phyloP scores from a whole-genome alignment of 176 grass and related monocot species.

The Aegilops umbellulata region DNA sequence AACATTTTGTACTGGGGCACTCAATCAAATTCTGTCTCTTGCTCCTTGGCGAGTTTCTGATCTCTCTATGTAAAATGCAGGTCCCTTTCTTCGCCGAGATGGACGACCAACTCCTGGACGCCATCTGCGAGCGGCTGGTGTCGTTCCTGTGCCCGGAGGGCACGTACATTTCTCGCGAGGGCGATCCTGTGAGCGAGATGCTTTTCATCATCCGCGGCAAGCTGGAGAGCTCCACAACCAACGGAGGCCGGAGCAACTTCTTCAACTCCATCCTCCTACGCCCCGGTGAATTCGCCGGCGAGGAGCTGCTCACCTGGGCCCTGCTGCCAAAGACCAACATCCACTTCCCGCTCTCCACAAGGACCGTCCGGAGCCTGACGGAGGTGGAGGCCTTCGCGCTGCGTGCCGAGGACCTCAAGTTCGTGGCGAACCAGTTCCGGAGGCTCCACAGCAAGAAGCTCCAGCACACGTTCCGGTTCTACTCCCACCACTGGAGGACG shows the following conservation, averaged over 20 bases:
- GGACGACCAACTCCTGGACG: constrained; percentile 83
- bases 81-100: constrained; percentile 94
- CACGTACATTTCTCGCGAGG: constrained; percentile 84
- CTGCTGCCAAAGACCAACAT: constrained; percentile 73
- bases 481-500: constrained; percentile 82
- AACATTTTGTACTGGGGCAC: background rate
- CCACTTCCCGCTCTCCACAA: constrained; percentile 71
- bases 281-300: constrained; percentile 74
- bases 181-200: constrained; percentile 94
- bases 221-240: constrained; percentile 84
- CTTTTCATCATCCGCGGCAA: constrained; percentile 87
- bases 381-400: constrained; percentile 93
- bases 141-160: constrained; percentile 78
- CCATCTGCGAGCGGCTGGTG: constrained; percentile 83
- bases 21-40: no score
- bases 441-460: constrained; percentile 95
- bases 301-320: constrained; percentile 90
- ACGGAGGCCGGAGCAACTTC: constrained; percentile 81
- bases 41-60: background rate
- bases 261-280: constrained; percentile 70
- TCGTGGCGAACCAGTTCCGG: constrained; percentile 83
- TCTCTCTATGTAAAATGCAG: constrained; percentile 37
- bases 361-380: constrained; percentile 70
- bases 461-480: constrained; percentile 92
- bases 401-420: constrained; percentile 82